These are phyloP conservation scores for Trichoderma afroharzianum DNA, from an alignment of 2,329 filamentous ascomycete genomes.

Conservation along the genomic window DNA sequence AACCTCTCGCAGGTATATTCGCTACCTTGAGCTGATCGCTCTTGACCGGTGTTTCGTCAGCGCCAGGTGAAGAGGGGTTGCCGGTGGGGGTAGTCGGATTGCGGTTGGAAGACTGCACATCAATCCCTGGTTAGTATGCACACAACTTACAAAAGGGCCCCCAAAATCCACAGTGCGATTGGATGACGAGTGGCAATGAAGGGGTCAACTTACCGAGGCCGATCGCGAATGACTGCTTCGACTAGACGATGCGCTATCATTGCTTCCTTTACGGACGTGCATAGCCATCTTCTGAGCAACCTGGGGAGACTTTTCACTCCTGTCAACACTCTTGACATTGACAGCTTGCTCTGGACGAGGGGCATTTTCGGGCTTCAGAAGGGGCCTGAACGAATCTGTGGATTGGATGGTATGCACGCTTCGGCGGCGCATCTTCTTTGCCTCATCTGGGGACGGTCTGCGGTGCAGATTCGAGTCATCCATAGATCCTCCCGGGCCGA, in stretches of 20 bases:
- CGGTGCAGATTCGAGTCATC: conserved; percentile 68
- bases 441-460: conserved; percentile 57
- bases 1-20: conserved; percentile 58
- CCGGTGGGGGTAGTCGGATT: conserved; percentile 49
- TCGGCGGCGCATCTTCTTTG: conserved; percentile 74
- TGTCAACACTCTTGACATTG: not conserved
- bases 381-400: conserved; percentile 23
- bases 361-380: conserved; percentile 8
- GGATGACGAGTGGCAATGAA: conserved; percentile 34
- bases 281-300: conserved; percentile 22
- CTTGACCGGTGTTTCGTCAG: conserved; percentile 46
- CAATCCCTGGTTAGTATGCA: conserved; percentile 46
- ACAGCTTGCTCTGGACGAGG: not conserved
- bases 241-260: conserved; percentile 60
- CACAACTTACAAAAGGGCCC: conserved; percentile 18
- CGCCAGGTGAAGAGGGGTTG: conserved; percentile 49
- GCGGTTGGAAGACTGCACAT: conserved; percentile 58
- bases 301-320: conserved; percentile 4
- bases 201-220: conserved; percentile 57
- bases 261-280: conserved; percentile 52
- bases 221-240: conserved; percentile 58
- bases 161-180: conserved; percentile 36
- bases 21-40: conserved; percentile 54
- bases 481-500: conserved; percentile 45
- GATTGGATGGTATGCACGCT: conserved; percentile 68